Percentiles rank a stretch among this genome's conserved stretches.
Conservation (phyloP, 768 basidiomycete species). For the Obba rivulosa region DNA sequence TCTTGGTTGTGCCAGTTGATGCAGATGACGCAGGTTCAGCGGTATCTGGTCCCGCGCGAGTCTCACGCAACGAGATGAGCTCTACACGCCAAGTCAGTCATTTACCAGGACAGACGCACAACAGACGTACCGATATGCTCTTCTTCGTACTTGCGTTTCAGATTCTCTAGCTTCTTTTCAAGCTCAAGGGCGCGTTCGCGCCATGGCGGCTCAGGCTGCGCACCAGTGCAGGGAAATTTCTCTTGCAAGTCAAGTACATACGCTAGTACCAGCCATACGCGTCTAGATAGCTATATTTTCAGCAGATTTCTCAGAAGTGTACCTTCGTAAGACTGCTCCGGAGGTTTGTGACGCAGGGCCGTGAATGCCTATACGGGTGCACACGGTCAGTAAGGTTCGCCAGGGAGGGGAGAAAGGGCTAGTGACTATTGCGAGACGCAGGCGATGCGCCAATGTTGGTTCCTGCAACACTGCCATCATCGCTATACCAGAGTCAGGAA, state of each 20-base stretch:
- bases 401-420: no score
- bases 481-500: neutral
- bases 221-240: slow-evolving; percentile 24
- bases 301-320: slow-evolving; percentile 10
- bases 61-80: slow-evolving; percentile 1
- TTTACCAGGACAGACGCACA: no score
- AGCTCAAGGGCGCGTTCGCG: slow-evolving; percentile 35
- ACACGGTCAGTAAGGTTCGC: neutral
- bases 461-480: neutral
- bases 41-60: neutral
- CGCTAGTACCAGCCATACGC: slow-evolving; percentile 23
- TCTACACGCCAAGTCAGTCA: neutral
- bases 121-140: slow-evolving; percentile 36
- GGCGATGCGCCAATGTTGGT: neutral
- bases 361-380: slow-evolving; percentile 35
- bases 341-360: slow-evolving; percentile 41
- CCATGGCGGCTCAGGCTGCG: slow-evolving; percentile 29
- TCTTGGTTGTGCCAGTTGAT: neutral
- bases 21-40: neutral
- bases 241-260: slow-evolving; percentile 39
- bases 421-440: slow-evolving; percentile 13
- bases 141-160: slow-evolving; percentile 36
- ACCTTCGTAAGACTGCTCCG: slow-evolving; percentile 37
- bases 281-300: neutral
- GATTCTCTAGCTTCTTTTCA: slow-evolving; percentile 31